Percentiles rank a stretch among this genome's conserved stretches.
phyloP scores from a whole-genome alignment of 441 rosid species.

The Sinapis alba region DNA sequence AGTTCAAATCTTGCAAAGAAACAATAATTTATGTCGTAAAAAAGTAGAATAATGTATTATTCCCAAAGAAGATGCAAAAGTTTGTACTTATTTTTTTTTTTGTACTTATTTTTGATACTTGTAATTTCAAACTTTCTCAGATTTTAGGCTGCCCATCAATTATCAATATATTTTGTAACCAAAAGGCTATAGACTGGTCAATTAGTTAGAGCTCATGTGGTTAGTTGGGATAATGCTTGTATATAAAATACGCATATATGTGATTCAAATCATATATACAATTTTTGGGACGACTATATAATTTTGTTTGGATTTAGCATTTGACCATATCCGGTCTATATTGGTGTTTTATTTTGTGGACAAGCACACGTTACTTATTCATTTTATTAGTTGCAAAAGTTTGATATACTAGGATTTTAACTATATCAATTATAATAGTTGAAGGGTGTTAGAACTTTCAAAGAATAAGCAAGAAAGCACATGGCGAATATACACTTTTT shows the following conservation, averaged over 20 bases:
- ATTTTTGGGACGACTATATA: too few species aligned
- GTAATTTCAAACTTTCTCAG: background rate
- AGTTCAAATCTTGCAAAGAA: slow-evolving; percentile 24
- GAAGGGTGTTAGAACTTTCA: background rate
- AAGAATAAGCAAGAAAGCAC: slow-evolving; percentile 27
- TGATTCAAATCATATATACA: background rate
- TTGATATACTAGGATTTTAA: background rate
- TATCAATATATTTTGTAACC: background rate
- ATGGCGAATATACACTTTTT: slow-evolving; percentile 2
- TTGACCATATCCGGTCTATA: background rate
- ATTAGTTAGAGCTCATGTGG: background rate
- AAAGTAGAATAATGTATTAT: background rate
- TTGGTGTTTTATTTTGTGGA: background rate
- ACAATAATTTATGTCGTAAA: background rate
- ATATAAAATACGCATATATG: background rate
- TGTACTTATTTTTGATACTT: too few species aligned
- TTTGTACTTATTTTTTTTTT: too few species aligned
- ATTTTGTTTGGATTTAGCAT: too few species aligned
- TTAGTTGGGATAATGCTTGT: background rate
- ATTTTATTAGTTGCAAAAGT: background rate
- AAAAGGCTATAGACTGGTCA: slow-evolving; percentile 6
- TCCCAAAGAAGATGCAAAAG: background rate
- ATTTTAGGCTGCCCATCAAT: background rate
- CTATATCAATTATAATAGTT: slow-evolving; percentile 13
- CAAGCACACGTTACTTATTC: background rate